Evolutionary conservation across 768 basidiomycete species (phyloP).

Genomic region (Boletus rubropictus): DNA sequence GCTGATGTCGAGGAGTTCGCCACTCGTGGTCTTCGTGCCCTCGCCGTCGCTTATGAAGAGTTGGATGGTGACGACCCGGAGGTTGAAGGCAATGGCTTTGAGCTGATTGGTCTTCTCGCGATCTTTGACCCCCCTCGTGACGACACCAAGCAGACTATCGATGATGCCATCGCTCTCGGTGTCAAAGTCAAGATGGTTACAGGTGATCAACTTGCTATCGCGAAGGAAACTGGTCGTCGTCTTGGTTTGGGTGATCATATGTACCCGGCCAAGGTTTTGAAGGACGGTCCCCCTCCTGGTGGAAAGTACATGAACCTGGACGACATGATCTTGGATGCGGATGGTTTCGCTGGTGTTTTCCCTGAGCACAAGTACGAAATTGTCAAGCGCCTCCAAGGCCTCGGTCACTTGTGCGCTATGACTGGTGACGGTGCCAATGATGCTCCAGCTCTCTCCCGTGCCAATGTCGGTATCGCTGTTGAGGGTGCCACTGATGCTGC

Average conservation of each 20-base stretch:
- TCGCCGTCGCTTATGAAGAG: constrained; percentile 95
- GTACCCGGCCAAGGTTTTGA: constrained; percentile 99
- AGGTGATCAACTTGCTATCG: constrained; percentile 99
- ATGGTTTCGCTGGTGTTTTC: constrained; percentile 99
- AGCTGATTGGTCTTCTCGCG: constrained; percentile 92
- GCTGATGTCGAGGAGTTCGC: constrained; percentile 96
- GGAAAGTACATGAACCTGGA: constrained; percentile 81
- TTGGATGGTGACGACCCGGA: constrained; percentile 77
- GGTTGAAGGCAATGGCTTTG: constrained; percentile 92
- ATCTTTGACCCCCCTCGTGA: constrained; percentile 98
- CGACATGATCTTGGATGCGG: constrained; percentile 99
- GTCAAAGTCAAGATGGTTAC: constrained; percentile 99
- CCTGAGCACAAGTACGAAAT: constrained; percentile 99
- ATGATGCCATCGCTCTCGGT: constrained; percentile 92
- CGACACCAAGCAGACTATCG: constrained; percentile 98
- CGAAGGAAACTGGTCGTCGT: constrained; percentile 98
- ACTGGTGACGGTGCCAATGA: constrained; percentile 99
- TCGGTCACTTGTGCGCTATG: constrained; percentile 96
- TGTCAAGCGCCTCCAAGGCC: constrained; percentile 94
- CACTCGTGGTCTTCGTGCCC: constrained; percentile 88
- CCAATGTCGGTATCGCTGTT: constrained; percentile 99
- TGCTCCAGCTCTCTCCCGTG: constrained; percentile 94
- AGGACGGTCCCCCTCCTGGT: constrained; percentile 88
- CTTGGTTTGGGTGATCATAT: constrained; percentile 98
- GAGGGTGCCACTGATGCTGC: constrained; percentile 99